These are phyloP conservation scores for Sarocladiaceae sp. DNA, from an alignment of 2,329 filamentous ascomycete species.

Conservation along the genomic window DNA sequence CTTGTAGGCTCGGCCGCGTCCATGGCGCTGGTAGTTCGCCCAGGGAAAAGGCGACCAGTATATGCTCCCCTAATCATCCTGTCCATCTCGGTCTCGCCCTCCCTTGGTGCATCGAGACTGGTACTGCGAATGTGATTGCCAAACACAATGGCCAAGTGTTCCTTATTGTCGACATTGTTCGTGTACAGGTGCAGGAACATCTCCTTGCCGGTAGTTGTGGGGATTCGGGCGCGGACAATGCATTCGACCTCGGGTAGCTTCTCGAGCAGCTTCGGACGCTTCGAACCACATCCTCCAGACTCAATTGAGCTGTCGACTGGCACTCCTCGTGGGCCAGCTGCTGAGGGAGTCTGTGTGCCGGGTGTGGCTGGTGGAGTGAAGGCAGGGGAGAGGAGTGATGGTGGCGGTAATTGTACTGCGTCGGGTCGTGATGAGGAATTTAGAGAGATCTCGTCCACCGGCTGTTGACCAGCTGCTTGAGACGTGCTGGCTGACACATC, in stretches of 20 bases:
- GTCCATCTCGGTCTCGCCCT: slow-evolving; percentile 80
- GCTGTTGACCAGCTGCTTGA: slow-evolving; percentile 13
- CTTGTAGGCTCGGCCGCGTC: slow-evolving; percentile 26
- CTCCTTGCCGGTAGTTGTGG: slow-evolving; percentile 84
- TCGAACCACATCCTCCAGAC: slow-evolving; percentile 56
- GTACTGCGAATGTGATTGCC: slow-evolving; percentile 75
- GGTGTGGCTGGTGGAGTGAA: slow-evolving; percentile 71
- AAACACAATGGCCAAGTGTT: slow-evolving; percentile 96
- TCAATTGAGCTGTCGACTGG: slow-evolving; percentile 57
- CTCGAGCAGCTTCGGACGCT: slow-evolving; percentile 68
- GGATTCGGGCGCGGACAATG: slow-evolving; percentile 90
- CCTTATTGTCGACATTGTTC: slow-evolving; percentile 90
- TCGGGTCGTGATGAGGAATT: slow-evolving; percentile 10
- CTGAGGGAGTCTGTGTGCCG: slow-evolving; percentile 50
- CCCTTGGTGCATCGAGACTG: slow-evolving; percentile 65
- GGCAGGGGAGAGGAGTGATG: slow-evolving; percentile 79
- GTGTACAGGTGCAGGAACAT: slow-evolving; percentile 97
- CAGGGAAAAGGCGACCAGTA: slow-evolving; percentile 80
- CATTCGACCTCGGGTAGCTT: slow-evolving; percentile 84
- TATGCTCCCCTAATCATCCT: slow-evolving; percentile 95
- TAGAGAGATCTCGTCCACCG: slow-evolving; percentile 32
- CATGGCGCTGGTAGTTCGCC: slow-evolving; percentile 71
- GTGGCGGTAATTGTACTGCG: slow-evolving; percentile 35
- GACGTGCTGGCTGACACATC: slow-evolving; percentile 13
- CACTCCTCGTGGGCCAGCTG: slow-evolving; percentile 43